These are phyloP conservation scores for Chrysoporthe deuterocubensis DNA, from an alignment of 2,329 filamentous ascomycete species.

Conservation along the genomic window DNA sequence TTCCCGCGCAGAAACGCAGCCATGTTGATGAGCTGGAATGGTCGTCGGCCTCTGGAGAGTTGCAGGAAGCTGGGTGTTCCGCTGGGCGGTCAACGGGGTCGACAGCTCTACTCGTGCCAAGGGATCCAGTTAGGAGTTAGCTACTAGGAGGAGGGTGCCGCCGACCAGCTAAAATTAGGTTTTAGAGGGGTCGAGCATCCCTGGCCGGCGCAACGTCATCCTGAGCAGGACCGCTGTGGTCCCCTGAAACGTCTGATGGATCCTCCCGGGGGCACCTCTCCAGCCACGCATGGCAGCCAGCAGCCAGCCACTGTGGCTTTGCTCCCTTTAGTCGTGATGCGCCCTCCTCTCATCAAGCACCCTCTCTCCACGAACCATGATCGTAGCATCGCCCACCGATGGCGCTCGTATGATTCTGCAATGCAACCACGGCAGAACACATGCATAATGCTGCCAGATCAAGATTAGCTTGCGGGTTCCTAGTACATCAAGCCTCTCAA, in stretches of 20 bases:
- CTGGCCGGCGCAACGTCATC: slow-evolving; percentile 19
- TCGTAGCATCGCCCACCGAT: too few species aligned
- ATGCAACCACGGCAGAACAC: not conserved
- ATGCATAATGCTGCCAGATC: not conserved
- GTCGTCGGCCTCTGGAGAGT: not conserved
- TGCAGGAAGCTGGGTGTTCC: slow-evolving; percentile 14
- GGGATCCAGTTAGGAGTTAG: not conserved
- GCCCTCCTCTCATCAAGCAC: too few species aligned
- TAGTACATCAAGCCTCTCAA: not conserved
- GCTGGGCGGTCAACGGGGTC: not conserved
- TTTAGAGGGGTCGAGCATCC: slow-evolving; percentile 3
- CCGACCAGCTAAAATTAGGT: slow-evolving; percentile 16
- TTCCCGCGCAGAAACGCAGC: slow-evolving; percentile 87
- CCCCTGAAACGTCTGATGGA: not conserved
- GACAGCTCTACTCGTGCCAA: not conserved
- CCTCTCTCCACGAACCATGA: too few species aligned
- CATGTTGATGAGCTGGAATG: slow-evolving; percentile 56
- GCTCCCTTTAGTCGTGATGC: not conserved
- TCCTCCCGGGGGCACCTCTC: not conserved
- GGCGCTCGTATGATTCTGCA: too few species aligned
- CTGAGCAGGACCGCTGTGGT: slow-evolving; percentile 1
- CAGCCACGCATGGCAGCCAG: not conserved
- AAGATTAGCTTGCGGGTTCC: not conserved
- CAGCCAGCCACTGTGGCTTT: not conserved
- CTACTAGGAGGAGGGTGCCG: not conserved